Conservation (phyloP, 1,284 basidiomycete genomes). For the Hemileia vastatrix region DNA sequence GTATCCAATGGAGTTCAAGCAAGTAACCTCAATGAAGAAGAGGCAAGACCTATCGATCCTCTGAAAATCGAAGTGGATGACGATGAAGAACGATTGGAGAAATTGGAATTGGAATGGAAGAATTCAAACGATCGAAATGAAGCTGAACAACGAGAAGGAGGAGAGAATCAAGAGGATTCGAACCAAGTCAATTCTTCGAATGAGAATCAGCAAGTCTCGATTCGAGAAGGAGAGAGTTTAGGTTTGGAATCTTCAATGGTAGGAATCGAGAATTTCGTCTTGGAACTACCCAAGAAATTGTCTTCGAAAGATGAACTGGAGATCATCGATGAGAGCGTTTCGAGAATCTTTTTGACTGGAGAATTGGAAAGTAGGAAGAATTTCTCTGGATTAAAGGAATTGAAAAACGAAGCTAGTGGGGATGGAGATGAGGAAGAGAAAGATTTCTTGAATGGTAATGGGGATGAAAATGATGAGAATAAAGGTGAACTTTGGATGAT, state of each 20-base stretch:
- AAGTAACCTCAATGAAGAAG: neutral
- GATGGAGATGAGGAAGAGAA: conserved; percentile 24
- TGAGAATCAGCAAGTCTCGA: neutral
- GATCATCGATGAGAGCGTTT: neutral
- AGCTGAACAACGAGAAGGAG: conserved; percentile 5
- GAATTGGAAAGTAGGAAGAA: conserved; percentile 16
- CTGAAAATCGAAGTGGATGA: conserved; percentile 40
- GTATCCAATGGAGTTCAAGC: conserved; percentile 21
- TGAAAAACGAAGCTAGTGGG: neutral
- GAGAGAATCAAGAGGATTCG: conserved; percentile 19
- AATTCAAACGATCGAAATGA: neutral
- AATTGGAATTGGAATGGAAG: neutral
- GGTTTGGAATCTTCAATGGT: neutral
- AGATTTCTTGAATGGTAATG: conserved; percentile 29
- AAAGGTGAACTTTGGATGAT: conserved; percentile 34
- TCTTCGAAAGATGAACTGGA: neutral
- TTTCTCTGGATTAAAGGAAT: conserved; percentile 5
- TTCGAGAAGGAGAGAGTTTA: neutral
- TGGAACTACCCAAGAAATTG: neutral
- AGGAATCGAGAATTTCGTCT: conserved; percentile 1
- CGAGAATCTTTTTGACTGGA: neutral
- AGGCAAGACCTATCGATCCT: conserved; percentile 26
- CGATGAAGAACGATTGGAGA: conserved; percentile 26
- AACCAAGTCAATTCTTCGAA: conserved; percentile 1
- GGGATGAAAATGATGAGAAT: conserved; percentile 28